Evolutionary conservation across 352 stramenopile genomes (phyloP), one percentile per base, ranked within the genome.

Genomic region (Globisporangium canariense): DNA sequence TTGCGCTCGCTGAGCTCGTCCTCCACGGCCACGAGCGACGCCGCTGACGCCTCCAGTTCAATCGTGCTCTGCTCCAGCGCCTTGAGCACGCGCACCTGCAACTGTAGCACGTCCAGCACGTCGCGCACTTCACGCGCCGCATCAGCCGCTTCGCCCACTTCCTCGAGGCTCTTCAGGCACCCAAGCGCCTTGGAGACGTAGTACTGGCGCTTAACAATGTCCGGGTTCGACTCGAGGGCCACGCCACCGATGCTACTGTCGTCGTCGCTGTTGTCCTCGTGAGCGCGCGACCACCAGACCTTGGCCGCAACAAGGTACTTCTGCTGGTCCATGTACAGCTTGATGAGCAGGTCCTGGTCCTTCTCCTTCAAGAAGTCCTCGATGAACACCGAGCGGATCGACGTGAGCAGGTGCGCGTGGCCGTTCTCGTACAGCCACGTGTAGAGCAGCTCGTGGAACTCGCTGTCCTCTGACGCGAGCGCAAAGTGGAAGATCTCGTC

Each of bases 291-390:
- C 87, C 87, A 96, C 81, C 86, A 93, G 2, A 94, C 82, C 62
- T 94, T 92, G 0, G 87, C 87, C 0, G 87, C 87, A 7, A 90
- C 70, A 25, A 96, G 71, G 64, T 92, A 96, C 65, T 91, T 92
- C 25, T 88, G 81, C 58, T 94, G 85, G 20, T 93, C 80, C 83
- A 96, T 92, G 66, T 96, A 94, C 49, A 90, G 74, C 67, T 92
- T 88, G 41, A 96, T 78, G 10, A 96, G 78, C 40, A 96, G 63
- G 65, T 96, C 85, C 66, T 93, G 81, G 58, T 96, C 86, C 60
- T 89, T 89, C 51, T 81, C 76, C 68, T 94, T 89, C 25, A 96
- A 56, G 58, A 93, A 96, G 6, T 83, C 79, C 70, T 96, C 87
- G 60, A 94, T 92, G 63, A 81, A 92, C 10, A 78, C 62, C 46